These are phyloP conservation scores for Aureobasidium vineae DNA, from an alignment of 2,329 filamentous ascomycete species.

Conservation along the genomic window DNA sequence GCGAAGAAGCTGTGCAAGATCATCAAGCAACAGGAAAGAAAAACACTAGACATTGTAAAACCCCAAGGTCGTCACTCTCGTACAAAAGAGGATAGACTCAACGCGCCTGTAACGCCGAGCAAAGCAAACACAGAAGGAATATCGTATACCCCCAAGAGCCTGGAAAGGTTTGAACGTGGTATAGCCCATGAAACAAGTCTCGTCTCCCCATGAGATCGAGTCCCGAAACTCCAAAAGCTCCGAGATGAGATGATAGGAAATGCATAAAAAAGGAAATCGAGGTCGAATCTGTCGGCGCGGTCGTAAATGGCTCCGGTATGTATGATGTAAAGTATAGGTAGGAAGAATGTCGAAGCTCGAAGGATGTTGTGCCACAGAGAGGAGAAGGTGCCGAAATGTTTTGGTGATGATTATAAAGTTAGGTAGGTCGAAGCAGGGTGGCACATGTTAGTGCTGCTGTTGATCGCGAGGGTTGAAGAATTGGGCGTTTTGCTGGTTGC, in stretches of 20 bases:
- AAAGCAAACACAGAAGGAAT: constrained; percentile 8
- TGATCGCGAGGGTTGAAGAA: constrained; percentile 36
- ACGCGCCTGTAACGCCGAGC: constrained; percentile 18
- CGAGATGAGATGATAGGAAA: constrained; percentile 9
- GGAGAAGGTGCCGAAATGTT: background rate
- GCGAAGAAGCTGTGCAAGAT: constrained; percentile 17
- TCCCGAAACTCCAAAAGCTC: constrained; percentile 5
- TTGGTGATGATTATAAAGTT: constrained; percentile 16
- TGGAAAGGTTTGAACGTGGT: constrained; percentile 24
- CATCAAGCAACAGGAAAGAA: constrained; percentile 8
- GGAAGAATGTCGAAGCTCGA: constrained; percentile 17
- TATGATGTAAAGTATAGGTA: constrained; percentile 8
- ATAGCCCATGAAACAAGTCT: constrained; percentile 23
- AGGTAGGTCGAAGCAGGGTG: background rate
- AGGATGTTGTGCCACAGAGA: background rate
- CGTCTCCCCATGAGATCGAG: background rate
- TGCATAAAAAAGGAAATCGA: constrained; percentile 26
- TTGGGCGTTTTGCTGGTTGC: constrained; percentile 29
- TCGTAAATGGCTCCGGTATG: constrained; percentile 18
- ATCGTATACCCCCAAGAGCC: constrained; percentile 19
- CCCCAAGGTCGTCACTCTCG: constrained; percentile 5
- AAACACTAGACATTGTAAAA: constrained; percentile 25
- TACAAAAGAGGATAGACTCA: constrained; percentile 2
- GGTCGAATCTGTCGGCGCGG: constrained; percentile 10
- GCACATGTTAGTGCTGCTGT: constrained; percentile 36